Base-by-base conservation (phyloP, 2,329 filamentous ascomycete species). In the Ceratocystis colombiana region DNA sequence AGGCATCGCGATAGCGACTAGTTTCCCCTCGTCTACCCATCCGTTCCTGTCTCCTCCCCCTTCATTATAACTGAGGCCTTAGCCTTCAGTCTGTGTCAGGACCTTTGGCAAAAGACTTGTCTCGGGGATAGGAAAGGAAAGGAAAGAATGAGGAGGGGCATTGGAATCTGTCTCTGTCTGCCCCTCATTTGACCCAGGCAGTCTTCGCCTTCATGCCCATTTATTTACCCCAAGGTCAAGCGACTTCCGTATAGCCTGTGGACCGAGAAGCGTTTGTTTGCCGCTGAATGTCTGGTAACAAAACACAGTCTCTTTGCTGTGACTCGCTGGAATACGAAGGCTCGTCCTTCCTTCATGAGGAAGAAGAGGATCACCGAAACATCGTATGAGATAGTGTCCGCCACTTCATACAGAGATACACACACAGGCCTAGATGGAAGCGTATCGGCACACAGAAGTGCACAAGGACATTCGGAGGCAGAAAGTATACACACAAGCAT, bases 21-120 rank as follows among this genome's bases (percentile, higher is more conserved):
- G 10, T 41, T 15, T 5, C 37, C 37, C 37, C 37, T 41, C 37
- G 37, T 41, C 10, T 41, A 41, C 37, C 37, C 3, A 41, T 15
- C 37, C 37, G 37, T 41, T 12, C 37, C 37, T 12, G 37, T 41
- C 12, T 4, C 37, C 37, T 10, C 37, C 37, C 12, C 37, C 37
- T 41, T 41, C 37, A 41, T 41, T 41, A 10, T 41, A 41, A 41
- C 37, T 41, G 37, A 41, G 37, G 55, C 55, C 55, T 28, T n/a
- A 37, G 5, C 25, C 55, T 17, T 59, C 55, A 33, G 55, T 6
- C 17, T 17, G 55, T 17, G 55, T 30, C 25, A 59, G 55, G 33
- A 59, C 55, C 30, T 59, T 59, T 59, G 55, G 22, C 55, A 59
- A 59, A 59, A 59, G 55, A 59, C 55, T 4, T 59, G 55, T 59